Evolutionary conservation across 306 rosid species (phyloP), one percentile per base, ranked within the genome.

Genomic region (Begonia fuchsioides): DNA sequence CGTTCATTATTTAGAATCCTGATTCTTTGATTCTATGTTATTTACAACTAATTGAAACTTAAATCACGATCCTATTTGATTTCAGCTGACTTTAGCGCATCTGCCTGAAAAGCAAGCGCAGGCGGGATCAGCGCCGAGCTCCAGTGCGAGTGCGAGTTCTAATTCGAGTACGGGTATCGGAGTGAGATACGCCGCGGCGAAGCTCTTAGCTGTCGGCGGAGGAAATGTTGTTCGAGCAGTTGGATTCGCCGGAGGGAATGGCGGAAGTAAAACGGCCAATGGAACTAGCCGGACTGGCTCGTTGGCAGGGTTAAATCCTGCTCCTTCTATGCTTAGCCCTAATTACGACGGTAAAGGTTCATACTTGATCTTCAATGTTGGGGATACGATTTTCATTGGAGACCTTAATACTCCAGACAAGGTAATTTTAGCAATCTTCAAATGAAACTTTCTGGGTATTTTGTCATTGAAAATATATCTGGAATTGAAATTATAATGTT

Each of bases 261-360:
- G 94, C 45, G 59, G 79, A 40, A 70, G 82, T 58, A 92, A 82
- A 79, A 78, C 72, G 65, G 58, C 73, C 44, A 87, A 81, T 49
- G 79, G 70, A 10, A 72, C 56, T 49, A 59, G 76, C 66, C 79
- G 93, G 70, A 77, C 77, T 60, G 96, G 96, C 38, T 82, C 96
- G 3, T 53, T 85, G 59, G 86, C 82, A 52, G 66, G 75, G 47
- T 77, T 94, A 10, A 79, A 78, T 69, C 75, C 92, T 11, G 77
- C 68, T 64, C 81, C 51, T 63, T 47, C 76, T n/a, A 54, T 72
- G 57, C 78, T 77, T 39, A 82, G 74, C 67, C 74, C 83, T 1
- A 92, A 82, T 67, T 92, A 82, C 65, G 98, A 92, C 43, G 98
- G 98, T 47, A 92, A 79, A 60, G 98, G 98, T 46, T 68, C 87